Conservation (phyloP, 805 yeast genomes). For the Yarrowia sp. region DNA sequence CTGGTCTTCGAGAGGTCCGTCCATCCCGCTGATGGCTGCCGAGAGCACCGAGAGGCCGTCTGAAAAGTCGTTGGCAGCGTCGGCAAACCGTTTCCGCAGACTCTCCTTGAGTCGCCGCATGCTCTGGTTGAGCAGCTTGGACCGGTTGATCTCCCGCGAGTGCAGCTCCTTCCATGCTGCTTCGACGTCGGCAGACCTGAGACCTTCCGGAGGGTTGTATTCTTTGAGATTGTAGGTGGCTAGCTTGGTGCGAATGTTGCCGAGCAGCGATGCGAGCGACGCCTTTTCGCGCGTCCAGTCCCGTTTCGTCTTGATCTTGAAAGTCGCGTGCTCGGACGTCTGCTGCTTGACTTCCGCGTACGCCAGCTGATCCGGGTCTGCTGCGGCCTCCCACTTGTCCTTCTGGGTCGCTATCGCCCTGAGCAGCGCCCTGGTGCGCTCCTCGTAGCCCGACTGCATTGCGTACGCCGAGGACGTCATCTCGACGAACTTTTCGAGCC, state of each 20-base stretch:
- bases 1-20: slow-evolving; percentile 44
- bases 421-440: slow-evolving; percentile 37
- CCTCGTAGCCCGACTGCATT: slow-evolving; percentile 40
- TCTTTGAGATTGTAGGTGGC: slow-evolving; percentile 40
- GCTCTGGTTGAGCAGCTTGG: slow-evolving; percentile 38
- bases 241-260: slow-evolving; percentile 42
- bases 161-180: slow-evolving; percentile 39
- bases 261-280: slow-evolving; percentile 39
- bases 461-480: slow-evolving; percentile 36
- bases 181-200: slow-evolving; percentile 37
- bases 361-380: slow-evolving; percentile 30
- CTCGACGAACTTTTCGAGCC: slow-evolving; percentile 42
- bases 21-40: slow-evolving; percentile 35
- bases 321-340: slow-evolving; percentile 34
- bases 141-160: slow-evolving; percentile 38
- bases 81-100: slow-evolving; percentile 39
- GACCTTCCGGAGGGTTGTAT: slow-evolving; percentile 41
- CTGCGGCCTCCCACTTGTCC: slow-evolving; percentile 36
- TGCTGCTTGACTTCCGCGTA: slow-evolving; percentile 37
- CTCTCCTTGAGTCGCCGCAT: slow-evolving; percentile 40
- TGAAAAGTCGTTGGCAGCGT: slow-evolving; percentile 39
- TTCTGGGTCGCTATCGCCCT: slow-evolving; percentile 33
- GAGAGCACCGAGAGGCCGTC: slow-evolving; percentile 36
- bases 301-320: slow-evolving; percentile 38
- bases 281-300: slow-evolving; percentile 43